Base-by-base conservation (phyloP, 805 yeast genomes). In the Zygoascus ofunaensis region DNA sequence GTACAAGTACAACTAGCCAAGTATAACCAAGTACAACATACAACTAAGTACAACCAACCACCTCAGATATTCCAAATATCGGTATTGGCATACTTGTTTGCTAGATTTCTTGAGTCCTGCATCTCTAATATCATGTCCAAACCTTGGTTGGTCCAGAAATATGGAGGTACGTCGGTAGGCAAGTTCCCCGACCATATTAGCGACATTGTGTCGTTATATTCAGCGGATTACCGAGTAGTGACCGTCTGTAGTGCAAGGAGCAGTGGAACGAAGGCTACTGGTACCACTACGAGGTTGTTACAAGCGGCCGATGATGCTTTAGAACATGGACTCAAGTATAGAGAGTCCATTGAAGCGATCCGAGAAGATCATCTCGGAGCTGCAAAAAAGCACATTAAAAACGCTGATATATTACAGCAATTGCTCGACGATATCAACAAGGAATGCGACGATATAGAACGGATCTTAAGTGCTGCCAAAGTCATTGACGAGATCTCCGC, bases 141-240 rank as follows among this genome's bases (percentile, higher is more conserved):
- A 33, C 64, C 40, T 15, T 82, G 90, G 89, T 63, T 83, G 2
- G 83, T 92, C 4, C 98, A 92, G 63, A 92, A 92, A 64, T 92
- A 86, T 58, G 98, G 98, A 40, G 98, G 98, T 43, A 92, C 98
- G 14, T 80, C 92, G 39, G 96, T 92, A 26, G 98, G 98, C 19
- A 92, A 92, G 62, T 89, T 92, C 63, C 85, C 96, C 7, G 79
- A 74, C 42, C 75, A 81, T 52, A 92, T 92, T 44, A 87, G 87
- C 22, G 85, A 87, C 52, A 87, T 92, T 40, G 84, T 92, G 39
- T 49, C 52, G 57, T 76, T 70, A 20, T 86, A 78, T 59, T 68
- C 79, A 30, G 44, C 59, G 37, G 65, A 73, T 34, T 65, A 67
- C 39, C 73, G 81, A 44, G 95, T 89, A 14, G 97, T 94, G 2